These are phyloP conservation scores for Penicillium sp. DNA, from an alignment of 2,329 filamentous ascomycete species.

Conservation along the genomic window DNA sequence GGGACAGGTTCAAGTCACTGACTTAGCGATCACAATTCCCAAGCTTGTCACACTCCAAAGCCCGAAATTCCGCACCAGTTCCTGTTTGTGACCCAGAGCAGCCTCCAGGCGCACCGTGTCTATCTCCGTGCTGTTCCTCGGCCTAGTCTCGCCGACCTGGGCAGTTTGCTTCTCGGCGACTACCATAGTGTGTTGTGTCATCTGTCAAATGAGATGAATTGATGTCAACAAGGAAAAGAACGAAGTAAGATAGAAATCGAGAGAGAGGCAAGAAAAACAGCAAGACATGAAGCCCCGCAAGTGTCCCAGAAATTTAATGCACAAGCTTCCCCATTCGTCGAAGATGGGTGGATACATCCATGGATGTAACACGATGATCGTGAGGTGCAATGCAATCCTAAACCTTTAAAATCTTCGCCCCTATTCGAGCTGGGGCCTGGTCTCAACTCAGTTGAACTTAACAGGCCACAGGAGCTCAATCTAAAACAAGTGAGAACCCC, in stretches of 20 bases:
- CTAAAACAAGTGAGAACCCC: background rate
- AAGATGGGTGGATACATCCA: background rate
- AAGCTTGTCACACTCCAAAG: slow-evolving; percentile 56
- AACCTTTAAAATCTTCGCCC: background rate
- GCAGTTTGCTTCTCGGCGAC: background rate
- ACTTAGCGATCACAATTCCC: slow-evolving; percentile 53
- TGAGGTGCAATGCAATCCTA: background rate
- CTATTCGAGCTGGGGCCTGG: background rate
- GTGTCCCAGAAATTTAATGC: background rate
- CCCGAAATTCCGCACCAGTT: slow-evolving; percentile 58
- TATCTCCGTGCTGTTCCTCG: slow-evolving; percentile 2
- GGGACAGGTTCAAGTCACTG: background rate
- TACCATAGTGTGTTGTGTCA: background rate
- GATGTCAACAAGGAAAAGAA: background rate
- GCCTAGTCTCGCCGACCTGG: background rate
- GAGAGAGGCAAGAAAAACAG: background rate
- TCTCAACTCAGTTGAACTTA: background rate
- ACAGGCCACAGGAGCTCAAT: background rate
- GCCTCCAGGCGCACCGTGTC: slow-evolving; percentile 27
- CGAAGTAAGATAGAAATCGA: background rate
- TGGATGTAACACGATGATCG: background rate
- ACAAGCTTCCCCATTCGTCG: background rate
- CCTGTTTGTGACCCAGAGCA: slow-evolving; percentile 54
- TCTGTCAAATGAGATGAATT: background rate
- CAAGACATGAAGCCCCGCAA: background rate